A percentile compares a stretch with the other conserved stretches of the same genome.
Conservation (phyloP, 805 yeast genomes). For the Yamadazyma takamatsuzukensis region DNA sequence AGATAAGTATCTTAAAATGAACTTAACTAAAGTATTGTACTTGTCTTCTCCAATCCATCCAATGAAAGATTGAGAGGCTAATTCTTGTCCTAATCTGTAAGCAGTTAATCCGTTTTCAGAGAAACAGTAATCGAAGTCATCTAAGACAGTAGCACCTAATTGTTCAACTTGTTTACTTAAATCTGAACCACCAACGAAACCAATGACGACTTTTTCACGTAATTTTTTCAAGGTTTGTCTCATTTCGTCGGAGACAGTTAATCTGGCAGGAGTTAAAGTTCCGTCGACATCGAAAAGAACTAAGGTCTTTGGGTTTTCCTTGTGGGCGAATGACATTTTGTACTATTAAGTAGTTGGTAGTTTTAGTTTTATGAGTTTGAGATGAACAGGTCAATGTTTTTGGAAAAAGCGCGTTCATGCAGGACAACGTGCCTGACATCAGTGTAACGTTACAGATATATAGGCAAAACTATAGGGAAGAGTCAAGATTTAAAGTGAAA, state of each 20-base stretch:
- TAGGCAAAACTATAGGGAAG: too few species aligned
- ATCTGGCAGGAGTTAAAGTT: constrained; percentile 96
- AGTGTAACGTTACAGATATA: not conserved
- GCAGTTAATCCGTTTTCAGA: constrained; percentile 98
- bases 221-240: constrained; percentile 62
- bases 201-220: constrained; percentile 90
- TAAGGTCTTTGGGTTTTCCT: constrained; percentile 79
- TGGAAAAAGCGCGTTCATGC: constrained; percentile 4
- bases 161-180: constrained; percentile 94
- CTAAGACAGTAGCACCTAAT: constrained; percentile 73
- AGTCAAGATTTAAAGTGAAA: too few species aligned
- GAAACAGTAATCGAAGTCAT: constrained; percentile 91
- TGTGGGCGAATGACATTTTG: constrained; percentile 61
- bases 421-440: constrained; percentile 3
- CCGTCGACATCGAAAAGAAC: constrained; percentile 98
- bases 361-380: too few species aligned
- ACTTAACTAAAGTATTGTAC: constrained; percentile 85
- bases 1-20: constrained; percentile 79
- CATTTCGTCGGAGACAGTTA: constrained; percentile 73
- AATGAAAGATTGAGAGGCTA: constrained; percentile 92
- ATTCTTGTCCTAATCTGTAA: constrained; percentile 81
- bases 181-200: constrained; percentile 98
- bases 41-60: constrained; percentile 93
- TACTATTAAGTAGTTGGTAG: too few species aligned
- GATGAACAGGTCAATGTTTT: too few species aligned